A percentile compares a stretch with the other conserved stretches of the same genome.
Conservation (phyloP, 2,329 filamentous ascomycete species). For the Mycosphaerella sp. region DNA sequence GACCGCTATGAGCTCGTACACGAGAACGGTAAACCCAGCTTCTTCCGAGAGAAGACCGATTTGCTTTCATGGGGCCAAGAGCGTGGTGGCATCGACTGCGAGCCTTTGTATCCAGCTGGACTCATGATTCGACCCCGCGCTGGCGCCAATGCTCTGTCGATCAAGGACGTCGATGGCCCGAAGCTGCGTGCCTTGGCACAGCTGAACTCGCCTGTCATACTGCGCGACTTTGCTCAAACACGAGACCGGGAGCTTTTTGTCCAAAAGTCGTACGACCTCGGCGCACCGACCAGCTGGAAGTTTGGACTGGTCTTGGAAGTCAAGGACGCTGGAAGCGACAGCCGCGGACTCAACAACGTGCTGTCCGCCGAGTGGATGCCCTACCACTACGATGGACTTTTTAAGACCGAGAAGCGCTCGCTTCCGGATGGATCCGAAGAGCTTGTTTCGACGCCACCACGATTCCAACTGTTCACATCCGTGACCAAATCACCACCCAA, state of each 20-base stretch:
- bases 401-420: conserved; percentile 10
- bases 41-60: conserved; percentile 12
- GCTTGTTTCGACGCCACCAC: conserved; percentile 9
- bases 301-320: conserved; percentile 14
- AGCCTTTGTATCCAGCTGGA: conserved; percentile 12
- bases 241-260: conserved; percentile 11
- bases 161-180: conserved; percentile 7
- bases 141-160: conserved; percentile 4
- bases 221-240: conserved; percentile 12
- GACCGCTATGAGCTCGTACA: conserved; percentile 12
- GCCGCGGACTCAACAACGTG: conserved; percentile 13
- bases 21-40: conserved; percentile 12
- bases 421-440: conserved; percentile 8
- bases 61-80: conserved; percentile 9
- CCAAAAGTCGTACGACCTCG: conserved; percentile 6
- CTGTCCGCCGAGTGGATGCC: conserved; percentile 14
- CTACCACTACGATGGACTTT: conserved; percentile 16
- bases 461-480: conserved; percentile 14
- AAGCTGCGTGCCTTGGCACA: conserved; percentile 14
- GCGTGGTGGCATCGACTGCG: conserved; percentile 8
- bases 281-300: conserved; percentile 11
- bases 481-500: conserved; percentile 8
- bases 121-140: conserved; percentile 8
- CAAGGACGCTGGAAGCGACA: conserved; percentile 12
- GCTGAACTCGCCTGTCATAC: conserved; percentile 12